A percentile compares a stretch with the other conserved stretches of the same genome.
phyloP scores from a whole-genome alignment of 1,284 basidiomycete species.

The Cryptococcus deneoformans region DNA sequence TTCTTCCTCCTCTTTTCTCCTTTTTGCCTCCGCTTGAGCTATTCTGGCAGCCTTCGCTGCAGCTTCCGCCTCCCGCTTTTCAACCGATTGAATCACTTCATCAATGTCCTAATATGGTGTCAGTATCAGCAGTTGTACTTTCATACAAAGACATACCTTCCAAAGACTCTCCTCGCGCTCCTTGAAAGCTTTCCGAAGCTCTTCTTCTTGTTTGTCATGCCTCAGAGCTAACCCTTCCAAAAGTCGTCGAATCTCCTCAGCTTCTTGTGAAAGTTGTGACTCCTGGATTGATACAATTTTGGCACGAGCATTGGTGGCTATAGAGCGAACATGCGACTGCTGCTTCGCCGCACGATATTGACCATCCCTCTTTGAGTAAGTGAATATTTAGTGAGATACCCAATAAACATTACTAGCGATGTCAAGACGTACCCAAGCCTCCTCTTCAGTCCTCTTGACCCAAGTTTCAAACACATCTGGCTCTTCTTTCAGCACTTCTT shows the following conservation, averaged over 20 bases:
- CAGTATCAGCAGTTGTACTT: background rate
- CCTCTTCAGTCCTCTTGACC: constrained; percentile 33
- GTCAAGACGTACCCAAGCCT: constrained; percentile 28
- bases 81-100: constrained; percentile 29
- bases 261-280: constrained; percentile 17
- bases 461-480: constrained; percentile 28
- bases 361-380: constrained; percentile 18
- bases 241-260: constrained; percentile 32
- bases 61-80: constrained; percentile 20
- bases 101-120: constrained; percentile 32
- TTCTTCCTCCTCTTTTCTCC: constrained; percentile 21
- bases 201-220: constrained; percentile 32
- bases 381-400: constrained; percentile 1
- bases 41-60: constrained; percentile 6
- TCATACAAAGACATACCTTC: constrained; percentile 25
- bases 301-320: constrained; percentile 21
- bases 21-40: constrained; percentile 5
- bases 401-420: background rate
- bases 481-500: constrained; percentile 22
- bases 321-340: constrained; percentile 1
- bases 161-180: constrained; percentile 39
- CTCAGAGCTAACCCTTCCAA: constrained; percentile 33
- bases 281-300: constrained; percentile 16
- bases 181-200: constrained; percentile 23
- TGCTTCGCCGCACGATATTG: constrained; percentile 1